Percentiles rank a stretch among this genome's conserved stretches.
phyloP scores from a whole-genome alignment of 805 yeast species.

The Nakazawaea wickerhamii region DNA sequence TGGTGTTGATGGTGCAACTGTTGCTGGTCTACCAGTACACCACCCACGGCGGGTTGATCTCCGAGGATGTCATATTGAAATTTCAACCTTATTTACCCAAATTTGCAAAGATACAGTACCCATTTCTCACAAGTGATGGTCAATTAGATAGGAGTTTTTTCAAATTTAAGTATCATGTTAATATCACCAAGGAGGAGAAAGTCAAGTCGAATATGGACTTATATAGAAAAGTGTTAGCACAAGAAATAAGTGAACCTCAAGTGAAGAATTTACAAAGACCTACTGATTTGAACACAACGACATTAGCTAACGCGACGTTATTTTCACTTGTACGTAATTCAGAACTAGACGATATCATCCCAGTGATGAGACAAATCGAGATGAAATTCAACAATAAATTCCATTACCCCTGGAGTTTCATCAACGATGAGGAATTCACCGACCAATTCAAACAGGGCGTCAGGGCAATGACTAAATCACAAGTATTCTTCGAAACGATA shows the following conservation, averaged over 20 bases:
- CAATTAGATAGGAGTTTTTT: slow-evolving; percentile 5
- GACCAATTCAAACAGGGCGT: slow-evolving; percentile 63
- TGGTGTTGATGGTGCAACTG: not conserved
- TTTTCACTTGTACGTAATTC: slow-evolving; percentile 57
- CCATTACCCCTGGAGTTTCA: slow-evolving; percentile 90
- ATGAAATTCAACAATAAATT: slow-evolving; percentile 61
- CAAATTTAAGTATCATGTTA: slow-evolving; percentile 9
- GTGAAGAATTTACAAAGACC: slow-evolving; percentile 27
- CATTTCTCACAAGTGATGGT: slow-evolving; percentile 4
- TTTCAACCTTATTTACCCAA: slow-evolving; percentile 11
- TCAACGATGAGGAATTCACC: slow-evolving; percentile 77
- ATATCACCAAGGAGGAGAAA: slow-evolving; percentile 23
- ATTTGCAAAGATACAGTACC: slow-evolving; percentile 6
- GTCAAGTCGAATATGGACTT: slow-evolving; percentile 32
- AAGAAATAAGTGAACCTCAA: slow-evolving; percentile 44
- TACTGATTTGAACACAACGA: slow-evolving; percentile 16
- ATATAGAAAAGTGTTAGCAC: slow-evolving; percentile 31
- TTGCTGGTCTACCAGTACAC: slow-evolving; percentile 1
- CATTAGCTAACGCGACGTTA: slow-evolving; percentile 60
- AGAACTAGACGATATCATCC: slow-evolving; percentile 41
- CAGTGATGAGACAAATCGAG: slow-evolving; percentile 53
- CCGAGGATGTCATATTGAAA: slow-evolving; percentile 5
- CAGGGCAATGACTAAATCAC: slow-evolving; percentile 29
- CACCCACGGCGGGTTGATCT: slow-evolving; percentile 1
- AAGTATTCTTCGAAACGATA: slow-evolving; percentile 29